Base-by-base conservation (phyloP, 2,329 filamentous ascomycete genomes). In the Alternaria ventricosa region DNA sequence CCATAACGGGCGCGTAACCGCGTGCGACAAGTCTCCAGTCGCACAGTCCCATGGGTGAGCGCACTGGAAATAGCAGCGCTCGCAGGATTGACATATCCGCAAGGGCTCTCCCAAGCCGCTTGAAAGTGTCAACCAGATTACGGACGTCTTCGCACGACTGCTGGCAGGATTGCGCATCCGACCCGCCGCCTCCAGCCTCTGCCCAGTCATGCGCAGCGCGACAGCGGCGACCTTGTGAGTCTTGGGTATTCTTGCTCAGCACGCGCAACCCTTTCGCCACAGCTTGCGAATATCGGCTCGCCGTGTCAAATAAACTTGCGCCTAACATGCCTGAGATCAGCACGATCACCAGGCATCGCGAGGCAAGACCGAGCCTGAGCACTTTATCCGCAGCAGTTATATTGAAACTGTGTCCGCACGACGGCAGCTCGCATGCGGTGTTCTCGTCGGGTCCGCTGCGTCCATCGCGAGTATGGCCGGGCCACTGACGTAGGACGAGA, bases 181-280 rank as follows among this genome's bases (percentile, higher is more conserved):
- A 30, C 55, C 57, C 65, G 47, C 51, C 59, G 62, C 55, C 58
- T 63, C 53, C 12, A 20, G 60, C 55, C 58, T 64, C 53, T 15
- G 18, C 47, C 60, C 61, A 59, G 30, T 54, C 50, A 55, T 60
- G 20, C 64, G 67, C 57, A 45, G 11, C 60, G 54, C 55, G 36
- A 53, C 67, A 61, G 63, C 59, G 63, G 58, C 49, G 28, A 36
- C 49, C 49, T 36, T 53, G 49, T 20, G 58, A 55, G 47, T 46
- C 58, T 45, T 63, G 64, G 60, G 41, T 61, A 55, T 54, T 57
- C 36, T 61, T 50, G 53, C 62, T 46, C 57, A 67, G 67, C 67
- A 74, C 64, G 68, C 71, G 71, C 70, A 74, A 73, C 64, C 58
- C 65, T 65, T 70, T 73, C 56, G 70, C 71, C 70, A 72, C 69